These are phyloP conservation scores for Plasmodium reichenowi DNA, from an alignment of 169 alveolate genomes.

Conservation along the genomic window DNA sequence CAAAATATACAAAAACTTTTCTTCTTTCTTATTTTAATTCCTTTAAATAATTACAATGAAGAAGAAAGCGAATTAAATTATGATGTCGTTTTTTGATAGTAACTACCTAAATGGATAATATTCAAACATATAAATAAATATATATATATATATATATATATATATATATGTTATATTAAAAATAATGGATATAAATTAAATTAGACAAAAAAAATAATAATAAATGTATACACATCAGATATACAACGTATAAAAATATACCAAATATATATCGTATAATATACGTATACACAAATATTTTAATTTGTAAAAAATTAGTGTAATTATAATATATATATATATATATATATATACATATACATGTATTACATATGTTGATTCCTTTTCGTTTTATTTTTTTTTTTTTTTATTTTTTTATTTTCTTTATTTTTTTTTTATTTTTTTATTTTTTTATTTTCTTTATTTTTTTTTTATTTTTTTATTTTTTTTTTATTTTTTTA, in stretches of 20 bases:
- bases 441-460: not conserved
- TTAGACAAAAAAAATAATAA: too few relatives aligned
- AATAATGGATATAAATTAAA: too few relatives aligned
- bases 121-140: not conserved
- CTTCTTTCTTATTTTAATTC: conserved; percentile 14
- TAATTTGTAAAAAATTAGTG: too few relatives aligned
- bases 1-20: conserved; percentile 35
- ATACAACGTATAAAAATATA: too few relatives aligned
- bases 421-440: not conserved
- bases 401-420: not conserved
- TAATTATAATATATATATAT: too few relatives aligned
- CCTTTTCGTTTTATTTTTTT: not conserved
- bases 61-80: not conserved
- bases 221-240: too few relatives aligned
- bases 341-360: too few relatives aligned
- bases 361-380: not conserved
- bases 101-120: not conserved
- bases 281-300: too few relatives aligned
- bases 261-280: too few relatives aligned
- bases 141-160: not conserved
- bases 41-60: conserved; percentile 3
- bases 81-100: conserved; percentile 24
- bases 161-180: not conserved
- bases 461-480: not conserved
- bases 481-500: not conserved